These are phyloP conservation scores for Corylus americana DNA, from an alignment of 306 rosid genomes.

Conservation along the genomic window DNA sequence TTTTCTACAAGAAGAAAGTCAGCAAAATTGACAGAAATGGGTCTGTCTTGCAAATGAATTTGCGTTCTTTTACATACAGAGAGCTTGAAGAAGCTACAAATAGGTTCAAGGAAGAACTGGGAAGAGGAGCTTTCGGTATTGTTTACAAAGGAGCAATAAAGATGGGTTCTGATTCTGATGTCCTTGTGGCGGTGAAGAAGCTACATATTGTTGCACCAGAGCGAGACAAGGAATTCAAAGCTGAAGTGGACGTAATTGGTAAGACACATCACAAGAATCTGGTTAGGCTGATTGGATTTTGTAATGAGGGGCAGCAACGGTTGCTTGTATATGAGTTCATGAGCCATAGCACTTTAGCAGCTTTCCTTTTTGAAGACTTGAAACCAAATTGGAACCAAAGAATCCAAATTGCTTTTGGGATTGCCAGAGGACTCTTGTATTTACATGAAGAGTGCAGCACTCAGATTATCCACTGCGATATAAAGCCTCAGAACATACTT, in stretches of 20 bases:
- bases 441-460: constrained; percentile 41
- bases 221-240: constrained; percentile 35
- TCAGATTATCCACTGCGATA: constrained; percentile 40
- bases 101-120: no score
- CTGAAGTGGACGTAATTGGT: constrained; percentile 35
- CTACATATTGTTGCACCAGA: neutral
- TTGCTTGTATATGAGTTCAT: constrained; percentile 42
- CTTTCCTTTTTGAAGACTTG: constrained; percentile 24
- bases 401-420: constrained; percentile 28
- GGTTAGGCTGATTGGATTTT: constrained; percentile 35
- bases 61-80: no score
- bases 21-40: no score
- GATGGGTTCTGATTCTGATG: no score
- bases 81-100: no score
- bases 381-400: constrained; percentile 37
- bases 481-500: constrained; percentile 45
- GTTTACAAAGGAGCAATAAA: no score
- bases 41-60: no score
- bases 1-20: no score
- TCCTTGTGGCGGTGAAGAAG: no score
- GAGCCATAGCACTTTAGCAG: constrained; percentile 38
- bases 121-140: no score
- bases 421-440: constrained; percentile 24
- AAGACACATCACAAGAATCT: constrained; percentile 42
- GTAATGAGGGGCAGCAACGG: constrained; percentile 31